Base-by-base conservation (phyloP, 257 asterid species). In the Ballota nigra region DNA sequence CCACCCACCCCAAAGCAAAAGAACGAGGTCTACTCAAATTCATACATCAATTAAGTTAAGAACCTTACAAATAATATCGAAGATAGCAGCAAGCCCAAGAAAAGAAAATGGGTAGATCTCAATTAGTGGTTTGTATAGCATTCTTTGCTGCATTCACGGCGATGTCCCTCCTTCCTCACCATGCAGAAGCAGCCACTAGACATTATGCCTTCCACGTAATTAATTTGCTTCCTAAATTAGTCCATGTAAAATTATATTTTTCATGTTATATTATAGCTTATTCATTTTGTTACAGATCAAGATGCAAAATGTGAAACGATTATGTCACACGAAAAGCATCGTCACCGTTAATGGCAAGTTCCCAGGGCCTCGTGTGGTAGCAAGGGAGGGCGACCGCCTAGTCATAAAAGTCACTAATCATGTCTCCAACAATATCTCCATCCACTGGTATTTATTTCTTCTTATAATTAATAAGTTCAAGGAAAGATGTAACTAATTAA, bases 301-400 rank as follows among this genome's bases (percentile, higher is more conserved):
- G 47, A 77, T 82, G 89, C 69, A 47, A 64, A 84, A 82, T 0
- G 88, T 89, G 57, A 83, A 83, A 6, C 82, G 95, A 43, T 71
- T 86, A 70, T 88, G 95, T 71, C 86, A 73, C 56, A 85, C 89
- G 3, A 84, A 78, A 10, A 85, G 83, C 79, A 78, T 82, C 3
- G 86, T 83, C 1, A 89, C 91, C 0, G 96, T 89, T 0, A 89
- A 89, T 6, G 87, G 89, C 15, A 58, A 80, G 41, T 89, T 80
- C 20, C 93, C 93, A 1, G 96, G 91, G n/a, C 94, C 94, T 16
- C 81, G 71, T 8, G 63, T 89, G 7, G 70, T 79, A 1, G 86
- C 85, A 1, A 77, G 92, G 62, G 87, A 89, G 82, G 93, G 93
- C 2, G 96, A 87, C 45, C 81, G 81, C 26, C 79, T 89, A 0